These are phyloP conservation scores for Phytophthora europaea DNA, from an alignment of 352 stramenopile species.

Conservation along the genomic window DNA sequence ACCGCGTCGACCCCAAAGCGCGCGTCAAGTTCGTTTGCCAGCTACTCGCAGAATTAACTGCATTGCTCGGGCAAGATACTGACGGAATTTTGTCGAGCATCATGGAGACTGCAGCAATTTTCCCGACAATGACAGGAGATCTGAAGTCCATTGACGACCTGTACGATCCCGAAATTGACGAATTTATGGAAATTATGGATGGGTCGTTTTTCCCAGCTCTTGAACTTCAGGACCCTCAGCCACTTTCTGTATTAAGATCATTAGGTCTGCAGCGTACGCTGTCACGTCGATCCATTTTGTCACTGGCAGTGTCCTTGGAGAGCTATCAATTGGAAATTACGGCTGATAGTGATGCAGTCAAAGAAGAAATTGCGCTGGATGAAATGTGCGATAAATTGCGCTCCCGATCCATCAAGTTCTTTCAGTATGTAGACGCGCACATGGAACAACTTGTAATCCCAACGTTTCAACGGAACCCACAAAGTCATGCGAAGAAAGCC, in stretches of 20 bases:
- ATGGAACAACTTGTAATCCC: constrained; percentile 60
- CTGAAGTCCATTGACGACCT: constrained; percentile 68
- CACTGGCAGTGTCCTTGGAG: constrained; percentile 69
- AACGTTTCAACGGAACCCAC: constrained; percentile 30
- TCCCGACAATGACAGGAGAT: constrained; percentile 64
- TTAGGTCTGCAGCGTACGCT: constrained; percentile 76
- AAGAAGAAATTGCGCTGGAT: constrained; percentile 21
- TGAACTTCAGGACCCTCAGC: constrained; percentile 65
- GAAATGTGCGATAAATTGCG: constrained; percentile 41
- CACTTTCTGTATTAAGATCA: constrained; percentile 63
- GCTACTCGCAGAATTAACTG: constrained; percentile 53
- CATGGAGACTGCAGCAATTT: constrained; percentile 65
- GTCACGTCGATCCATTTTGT: constrained; percentile 70
- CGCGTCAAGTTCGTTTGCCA: constrained; percentile 55
- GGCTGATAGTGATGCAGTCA: constrained; percentile 9
- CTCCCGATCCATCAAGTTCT: constrained; percentile 56
- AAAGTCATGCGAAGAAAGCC: constrained; percentile 42
- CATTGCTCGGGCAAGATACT: constrained; percentile 50
- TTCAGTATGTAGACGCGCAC: constrained; percentile 75
- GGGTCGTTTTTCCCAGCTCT: constrained; percentile 72
- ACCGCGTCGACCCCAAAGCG: constrained; percentile 36
- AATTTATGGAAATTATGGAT: constrained; percentile 77
- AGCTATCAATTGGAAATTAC: constrained; percentile 54
- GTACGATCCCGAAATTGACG: constrained; percentile 79
- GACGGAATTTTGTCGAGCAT: constrained; percentile 52